Evolutionary conservation across 2,329 filamentous ascomycete genomes (phyloP).

Genomic region (Ophiocordyceps robertsii): DNA sequence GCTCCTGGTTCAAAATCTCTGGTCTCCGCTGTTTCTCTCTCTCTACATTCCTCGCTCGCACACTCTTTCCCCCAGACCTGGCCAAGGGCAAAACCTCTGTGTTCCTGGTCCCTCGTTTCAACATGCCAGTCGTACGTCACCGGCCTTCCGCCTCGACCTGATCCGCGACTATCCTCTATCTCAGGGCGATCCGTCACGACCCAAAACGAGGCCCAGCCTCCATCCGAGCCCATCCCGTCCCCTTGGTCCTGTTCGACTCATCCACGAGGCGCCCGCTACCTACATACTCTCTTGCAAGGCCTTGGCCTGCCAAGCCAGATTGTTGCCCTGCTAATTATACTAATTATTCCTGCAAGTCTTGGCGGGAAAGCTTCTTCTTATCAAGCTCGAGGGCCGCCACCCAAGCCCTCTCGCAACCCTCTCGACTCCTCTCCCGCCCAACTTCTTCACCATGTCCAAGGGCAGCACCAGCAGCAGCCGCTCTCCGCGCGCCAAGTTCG

Average conservation of each 20-base stretch:
- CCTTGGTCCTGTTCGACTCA: no score
- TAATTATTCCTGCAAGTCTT: no score
- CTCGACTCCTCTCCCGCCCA: not conserved
- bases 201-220: not conserved
- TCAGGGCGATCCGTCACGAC: not conserved
- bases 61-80: not conserved
- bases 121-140: not conserved
- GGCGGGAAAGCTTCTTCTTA: no score
- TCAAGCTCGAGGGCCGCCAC: no score
- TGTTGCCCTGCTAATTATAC: no score
- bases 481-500: not conserved
- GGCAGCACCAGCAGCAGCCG: not conserved
- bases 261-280: no score
- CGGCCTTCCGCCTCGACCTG: not conserved
- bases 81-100: not conserved
- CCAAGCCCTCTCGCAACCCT: no score
- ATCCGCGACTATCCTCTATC: not conserved
- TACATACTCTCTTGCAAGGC: no score
- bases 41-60: no score
- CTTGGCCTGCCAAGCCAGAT: no score
- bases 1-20: no score
- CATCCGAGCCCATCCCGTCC: not conserved
- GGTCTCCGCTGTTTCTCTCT: no score
- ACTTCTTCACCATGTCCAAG: not conserved
- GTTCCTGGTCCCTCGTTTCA: not conserved